Percentiles rank a stretch among this genome's conserved stretches.
phyloP scores from a whole-genome alignment of 2,329 filamentous ascomycete genomes.

The Magnaporthiopsis incrustans region DNA sequence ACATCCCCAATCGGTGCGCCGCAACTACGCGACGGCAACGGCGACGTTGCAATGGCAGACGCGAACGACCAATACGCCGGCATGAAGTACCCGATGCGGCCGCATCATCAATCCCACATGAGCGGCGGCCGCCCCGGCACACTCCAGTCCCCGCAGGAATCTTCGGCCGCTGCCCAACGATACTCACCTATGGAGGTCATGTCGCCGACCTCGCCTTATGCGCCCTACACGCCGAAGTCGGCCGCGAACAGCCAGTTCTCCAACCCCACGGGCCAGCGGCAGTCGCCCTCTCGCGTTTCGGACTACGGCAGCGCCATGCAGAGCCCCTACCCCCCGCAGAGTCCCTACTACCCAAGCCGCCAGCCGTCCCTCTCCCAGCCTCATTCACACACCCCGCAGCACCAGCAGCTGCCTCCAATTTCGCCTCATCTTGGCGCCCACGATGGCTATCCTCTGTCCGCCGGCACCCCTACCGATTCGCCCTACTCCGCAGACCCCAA shows the following conservation, averaged over 20 bases:
- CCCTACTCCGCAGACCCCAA: slow-evolving; percentile 50
- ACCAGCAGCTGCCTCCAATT: slow-evolving; percentile 67
- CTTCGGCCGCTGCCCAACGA: slow-evolving; percentile 76
- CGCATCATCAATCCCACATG: slow-evolving; percentile 67
- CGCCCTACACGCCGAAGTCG: slow-evolving; percentile 56
- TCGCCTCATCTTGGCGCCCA: slow-evolving; percentile 43
- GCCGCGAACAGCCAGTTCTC: slow-evolving; percentile 45
- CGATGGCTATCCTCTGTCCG: slow-evolving; percentile 60
- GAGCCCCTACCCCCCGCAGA: slow-evolving; percentile 29
- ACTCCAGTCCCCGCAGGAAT: slow-evolving; percentile 67
- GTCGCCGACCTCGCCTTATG: slow-evolving; percentile 73
- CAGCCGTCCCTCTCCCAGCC: slow-evolving; percentile 24
- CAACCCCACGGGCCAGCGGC: slow-evolving; percentile 49
- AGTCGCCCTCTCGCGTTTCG: slow-evolving; percentile 65
- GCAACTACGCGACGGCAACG: slow-evolving; percentile 62
- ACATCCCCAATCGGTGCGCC: slow-evolving; percentile 46
- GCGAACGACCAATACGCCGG: slow-evolving; percentile 68
- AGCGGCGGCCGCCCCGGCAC: slow-evolving; percentile 41
- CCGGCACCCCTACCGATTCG: slow-evolving; percentile 58
- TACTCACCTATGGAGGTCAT: slow-evolving; percentile 95
- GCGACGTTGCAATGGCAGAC: slow-evolving; percentile 82
- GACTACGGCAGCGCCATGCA: slow-evolving; percentile 42
- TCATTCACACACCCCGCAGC: slow-evolving; percentile 28
- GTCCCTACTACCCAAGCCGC: slow-evolving; percentile 47
- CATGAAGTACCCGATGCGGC: slow-evolving; percentile 77